Evolutionary conservation across 1,284 basidiomycete genomes (phyloP).

Genomic region (Pseudozyma thailandica): DNA sequence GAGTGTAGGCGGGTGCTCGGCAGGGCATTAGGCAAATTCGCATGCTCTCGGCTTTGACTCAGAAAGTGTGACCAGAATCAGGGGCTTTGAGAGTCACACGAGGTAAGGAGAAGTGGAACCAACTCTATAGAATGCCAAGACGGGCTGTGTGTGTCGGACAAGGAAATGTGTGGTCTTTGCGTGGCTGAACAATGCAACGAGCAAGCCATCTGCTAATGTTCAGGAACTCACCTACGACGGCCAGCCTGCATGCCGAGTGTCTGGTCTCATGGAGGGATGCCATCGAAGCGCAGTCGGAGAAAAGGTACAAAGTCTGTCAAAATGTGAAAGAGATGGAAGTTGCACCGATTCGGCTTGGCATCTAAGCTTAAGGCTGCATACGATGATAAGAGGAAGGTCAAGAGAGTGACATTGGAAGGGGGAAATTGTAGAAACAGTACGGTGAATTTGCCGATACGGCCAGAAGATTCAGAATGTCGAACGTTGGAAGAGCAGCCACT

Average conservation of each 20-base stretch:
- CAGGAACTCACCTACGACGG: too few species aligned
- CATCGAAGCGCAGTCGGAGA: conserved; percentile 7
- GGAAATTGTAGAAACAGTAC: too few species aligned
- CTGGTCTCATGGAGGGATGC: neutral
- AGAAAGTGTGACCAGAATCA: too few species aligned
- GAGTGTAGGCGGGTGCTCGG: conserved; percentile 3
- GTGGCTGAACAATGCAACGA: conserved; percentile 13
- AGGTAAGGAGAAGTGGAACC: conserved; percentile 9
- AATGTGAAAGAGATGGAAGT: conserved; percentile 5
- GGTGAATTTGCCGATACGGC: too few species aligned
- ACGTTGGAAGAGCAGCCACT: conserved; percentile 35
- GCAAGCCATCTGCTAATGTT: neutral
- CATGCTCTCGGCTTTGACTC: conserved; percentile 1
- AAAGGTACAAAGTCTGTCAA: too few species aligned
- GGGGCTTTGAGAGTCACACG: neutral
- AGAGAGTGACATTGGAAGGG: too few species aligned
- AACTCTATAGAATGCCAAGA: conserved; percentile 34
- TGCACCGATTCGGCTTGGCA: conserved; percentile 21
- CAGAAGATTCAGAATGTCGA: conserved; percentile 9
- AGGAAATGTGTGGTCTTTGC: conserved; percentile 12
- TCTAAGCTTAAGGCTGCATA: conserved; percentile 1
- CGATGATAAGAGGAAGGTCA: too few species aligned
- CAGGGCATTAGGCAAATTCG: too few species aligned
- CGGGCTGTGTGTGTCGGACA: conserved; percentile 20
- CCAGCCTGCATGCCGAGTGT: neutral